phyloP scores from a whole-genome alignment of 2,329 filamentous ascomycete genomes.

The Clonostachys sp. region DNA sequence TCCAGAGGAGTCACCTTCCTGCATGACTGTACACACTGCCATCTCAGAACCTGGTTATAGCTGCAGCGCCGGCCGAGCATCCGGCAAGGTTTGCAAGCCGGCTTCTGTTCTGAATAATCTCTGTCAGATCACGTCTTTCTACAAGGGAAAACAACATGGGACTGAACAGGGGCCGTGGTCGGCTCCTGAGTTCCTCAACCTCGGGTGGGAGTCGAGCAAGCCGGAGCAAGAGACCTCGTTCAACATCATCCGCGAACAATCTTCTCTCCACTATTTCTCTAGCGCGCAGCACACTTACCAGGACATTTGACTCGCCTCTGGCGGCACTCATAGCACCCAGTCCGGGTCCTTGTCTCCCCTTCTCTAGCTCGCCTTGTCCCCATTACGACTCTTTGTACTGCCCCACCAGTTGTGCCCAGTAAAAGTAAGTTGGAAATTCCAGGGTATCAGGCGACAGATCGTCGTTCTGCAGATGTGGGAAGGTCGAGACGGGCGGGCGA shows the following conservation, averaged over 20 bases:
- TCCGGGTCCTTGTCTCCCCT: constrained; percentile 11
- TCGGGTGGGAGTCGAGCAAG: too few species aligned
- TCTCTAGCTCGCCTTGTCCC: background rate
- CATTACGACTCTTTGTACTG: background rate
- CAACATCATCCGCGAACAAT: too few species aligned
- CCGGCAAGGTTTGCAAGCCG: constrained; percentile 11
- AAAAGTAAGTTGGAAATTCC: too few species aligned
- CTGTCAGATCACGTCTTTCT: too few species aligned
- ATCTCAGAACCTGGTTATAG: constrained; percentile 12
- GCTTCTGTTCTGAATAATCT: constrained; percentile 7
- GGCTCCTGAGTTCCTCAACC: too few species aligned
- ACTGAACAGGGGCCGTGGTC: too few species aligned
- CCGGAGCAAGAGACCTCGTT: too few species aligned
- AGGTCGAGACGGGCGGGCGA: too few species aligned
- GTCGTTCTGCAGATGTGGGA: too few species aligned
- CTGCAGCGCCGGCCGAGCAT: constrained; percentile 11
- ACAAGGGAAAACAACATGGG: too few species aligned
- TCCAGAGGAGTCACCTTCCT: background rate
- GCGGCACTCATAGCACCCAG: constrained; percentile 12
- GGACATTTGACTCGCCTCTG: constrained; percentile 15
- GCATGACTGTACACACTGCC: constrained; percentile 4
- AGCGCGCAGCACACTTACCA: background rate
- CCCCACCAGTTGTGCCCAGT: background rate
- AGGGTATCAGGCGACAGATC: too few species aligned
- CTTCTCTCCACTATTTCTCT: too few species aligned